Evolutionary conservation across 2,329 filamentous ascomycete genomes (phyloP).

Genomic region (Neonectria hederae): DNA sequence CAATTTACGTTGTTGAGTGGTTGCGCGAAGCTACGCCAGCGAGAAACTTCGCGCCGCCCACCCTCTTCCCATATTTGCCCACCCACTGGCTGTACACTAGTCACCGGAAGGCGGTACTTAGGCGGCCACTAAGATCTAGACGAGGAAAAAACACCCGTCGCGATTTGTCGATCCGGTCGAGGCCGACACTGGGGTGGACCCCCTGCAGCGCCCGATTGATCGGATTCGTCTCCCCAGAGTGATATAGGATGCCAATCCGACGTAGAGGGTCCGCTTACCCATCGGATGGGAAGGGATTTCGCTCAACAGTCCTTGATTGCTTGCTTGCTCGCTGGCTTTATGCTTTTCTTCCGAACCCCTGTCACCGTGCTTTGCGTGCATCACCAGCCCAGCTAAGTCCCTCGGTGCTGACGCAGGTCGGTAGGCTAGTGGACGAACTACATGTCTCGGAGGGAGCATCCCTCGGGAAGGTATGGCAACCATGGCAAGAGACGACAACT

Average conservation of each 20-base stretch:
- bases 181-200: constrained; percentile 4
- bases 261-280: constrained; percentile 9
- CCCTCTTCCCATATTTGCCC: constrained; percentile 7
- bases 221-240: constrained; percentile 9
- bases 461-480: constrained; percentile 1
- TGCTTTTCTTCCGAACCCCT: constrained; percentile 20
- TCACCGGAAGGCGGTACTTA: not conserved
- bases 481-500: not conserved
- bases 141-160: constrained; percentile 19
- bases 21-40: constrained; percentile 28
- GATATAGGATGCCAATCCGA: constrained; percentile 20
- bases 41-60: constrained; percentile 19
- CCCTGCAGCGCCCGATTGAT: constrained; percentile 28
- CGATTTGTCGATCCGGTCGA: constrained; percentile 20
- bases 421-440: not conserved
- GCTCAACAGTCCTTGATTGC: not conserved
- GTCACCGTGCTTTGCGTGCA: constrained; percentile 20
- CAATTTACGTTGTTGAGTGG: constrained; percentile 21
- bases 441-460: not conserved
- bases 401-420: not conserved
- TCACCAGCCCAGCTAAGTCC: constrained; percentile 4
- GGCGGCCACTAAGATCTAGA: constrained; percentile 38
- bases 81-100: constrained; percentile 11
- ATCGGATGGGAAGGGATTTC: constrained; percentile 9
- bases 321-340: not conserved